Evolutionary conservation across 140 eudicot genomes (phyloP).

Genomic region (Senecio squalidus): DNA sequence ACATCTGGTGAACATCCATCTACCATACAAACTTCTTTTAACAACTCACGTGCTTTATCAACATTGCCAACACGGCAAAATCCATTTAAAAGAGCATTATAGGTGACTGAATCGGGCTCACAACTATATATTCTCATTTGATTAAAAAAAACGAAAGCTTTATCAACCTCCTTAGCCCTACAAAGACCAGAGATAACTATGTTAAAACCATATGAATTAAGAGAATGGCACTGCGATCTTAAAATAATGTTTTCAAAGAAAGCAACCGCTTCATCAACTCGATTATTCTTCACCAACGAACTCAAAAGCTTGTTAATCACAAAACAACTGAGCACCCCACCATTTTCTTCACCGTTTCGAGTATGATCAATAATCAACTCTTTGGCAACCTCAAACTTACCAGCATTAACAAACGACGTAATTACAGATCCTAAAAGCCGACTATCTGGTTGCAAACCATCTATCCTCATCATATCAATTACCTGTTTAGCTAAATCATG

Average conservation of each 20-base stretch:
- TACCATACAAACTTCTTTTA: constrained; percentile 33
- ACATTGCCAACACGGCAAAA: constrained; percentile 52
- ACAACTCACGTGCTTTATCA: constrained; percentile 49
- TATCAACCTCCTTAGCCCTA: constrained; percentile 38
- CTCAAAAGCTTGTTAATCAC: constrained; percentile 63
- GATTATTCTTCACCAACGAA: constrained; percentile 41
- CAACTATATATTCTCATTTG: constrained; percentile 51
- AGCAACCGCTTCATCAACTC: constrained; percentile 55
- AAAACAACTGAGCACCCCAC: constrained; percentile 26
- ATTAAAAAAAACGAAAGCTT: constrained; percentile 47
- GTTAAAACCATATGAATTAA: constrained; percentile 62
- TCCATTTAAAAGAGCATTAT: constrained; percentile 61
- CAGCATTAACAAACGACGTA: constrained; percentile 46
- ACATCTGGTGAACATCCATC: constrained; percentile 55
- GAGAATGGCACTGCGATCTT: constrained; percentile 33
- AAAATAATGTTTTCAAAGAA: constrained; percentile 53
- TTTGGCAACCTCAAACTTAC: constrained; percentile 46
- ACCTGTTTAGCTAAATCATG: constrained; percentile 51
- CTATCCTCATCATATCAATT: constrained; percentile 52
- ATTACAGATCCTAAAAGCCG: constrained; percentile 37
- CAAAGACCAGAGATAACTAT: constrained; percentile 73
- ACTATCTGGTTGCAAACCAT: constrained; percentile 42
- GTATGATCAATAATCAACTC: constrained; percentile 47
- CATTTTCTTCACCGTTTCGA: constrained; percentile 24
- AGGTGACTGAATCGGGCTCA: constrained; percentile 60